phyloP scores from a whole-genome alignment of 352 stramenopile species.

The Peronospora destructor region DNA sequence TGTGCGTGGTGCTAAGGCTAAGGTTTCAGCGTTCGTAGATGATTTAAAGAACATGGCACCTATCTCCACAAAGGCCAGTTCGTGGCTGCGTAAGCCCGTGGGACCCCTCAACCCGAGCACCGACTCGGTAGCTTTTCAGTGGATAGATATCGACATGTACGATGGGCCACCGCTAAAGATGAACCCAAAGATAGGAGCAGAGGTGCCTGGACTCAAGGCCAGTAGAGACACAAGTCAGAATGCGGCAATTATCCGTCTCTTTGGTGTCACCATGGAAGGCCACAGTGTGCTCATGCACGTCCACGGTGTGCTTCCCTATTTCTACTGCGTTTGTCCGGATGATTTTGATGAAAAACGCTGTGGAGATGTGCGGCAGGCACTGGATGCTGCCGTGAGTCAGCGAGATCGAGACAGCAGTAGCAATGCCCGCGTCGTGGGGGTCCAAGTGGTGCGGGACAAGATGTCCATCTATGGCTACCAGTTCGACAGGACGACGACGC shows the following conservation, averaged over 20 bases:
- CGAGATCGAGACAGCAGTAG: conserved; percentile 47
- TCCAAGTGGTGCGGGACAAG: conserved; percentile 69
- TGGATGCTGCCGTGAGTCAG: conserved; percentile 52
- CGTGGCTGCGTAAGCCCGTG: conserved; percentile 54
- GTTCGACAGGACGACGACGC: conserved; percentile 58
- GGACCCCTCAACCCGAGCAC: conserved; percentile 27
- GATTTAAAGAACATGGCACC: conserved; percentile 56
- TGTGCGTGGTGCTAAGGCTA: conserved; percentile 19
- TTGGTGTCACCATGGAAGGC: conserved; percentile 92
- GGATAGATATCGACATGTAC: conserved; percentile 99
- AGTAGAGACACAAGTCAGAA: conserved; percentile 87
- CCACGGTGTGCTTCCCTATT: conserved; percentile 97
- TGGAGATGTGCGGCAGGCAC: conserved; percentile 55
- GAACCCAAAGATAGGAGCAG: conserved; percentile 81
- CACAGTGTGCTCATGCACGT: conserved; percentile 95
- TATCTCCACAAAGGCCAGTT: conserved; percentile 50
- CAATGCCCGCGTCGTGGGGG: conserved; percentile 46
- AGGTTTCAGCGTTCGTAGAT: conserved; percentile 40
- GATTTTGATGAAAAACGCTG: conserved; percentile 57
- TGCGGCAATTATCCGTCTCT: conserved; percentile 92
- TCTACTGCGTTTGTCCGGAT: conserved; percentile 87
- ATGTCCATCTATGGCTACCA: conserved; percentile 87
- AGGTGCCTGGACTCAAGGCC: conserved; percentile 74
- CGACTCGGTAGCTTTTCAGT: conserved; percentile 87
- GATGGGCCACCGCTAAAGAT: conserved; percentile 75